These are phyloP conservation scores for Pezicula radicicola DNA, from an alignment of 2,329 filamentous ascomycete genomes.

Conservation along the genomic window DNA sequence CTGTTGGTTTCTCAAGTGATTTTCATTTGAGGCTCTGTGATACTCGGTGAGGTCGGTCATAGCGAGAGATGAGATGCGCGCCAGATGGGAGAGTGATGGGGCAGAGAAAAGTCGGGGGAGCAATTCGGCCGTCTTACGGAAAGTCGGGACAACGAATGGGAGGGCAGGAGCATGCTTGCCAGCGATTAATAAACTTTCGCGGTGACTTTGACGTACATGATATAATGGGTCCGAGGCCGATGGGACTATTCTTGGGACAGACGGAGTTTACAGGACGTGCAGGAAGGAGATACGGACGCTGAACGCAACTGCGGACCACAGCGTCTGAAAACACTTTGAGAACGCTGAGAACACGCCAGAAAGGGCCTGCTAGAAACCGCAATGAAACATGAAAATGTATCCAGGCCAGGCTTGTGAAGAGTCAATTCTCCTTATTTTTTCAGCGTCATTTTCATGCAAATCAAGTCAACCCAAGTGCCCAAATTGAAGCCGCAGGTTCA, in stretches of 20 bases:
- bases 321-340: not conserved
- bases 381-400: no score
- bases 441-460: not conserved
- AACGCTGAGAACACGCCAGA: not conserved
- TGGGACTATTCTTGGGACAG: no score
- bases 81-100: no score
- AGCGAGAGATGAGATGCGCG: not conserved
- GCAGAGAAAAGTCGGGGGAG: not conserved
- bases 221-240: no score
- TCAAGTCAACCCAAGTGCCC: not conserved
- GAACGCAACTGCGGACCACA: no score
- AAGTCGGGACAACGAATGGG: not conserved
- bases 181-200: not conserved
- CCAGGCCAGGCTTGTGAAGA: no score
- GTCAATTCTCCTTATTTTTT: not conserved
- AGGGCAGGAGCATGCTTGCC: not conserved
- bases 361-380: no score
- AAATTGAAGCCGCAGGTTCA: not conserved
- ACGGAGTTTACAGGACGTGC: no score
- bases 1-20: not conserved
- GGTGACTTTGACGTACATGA: not conserved
- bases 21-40: not conserved
- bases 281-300: no score
- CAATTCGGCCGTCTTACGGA: not conserved
- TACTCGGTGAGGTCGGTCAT: not conserved